Evolutionary conservation across 1,284 basidiomycete genomes (phyloP).

Genomic region (Trametes pubescens): DNA sequence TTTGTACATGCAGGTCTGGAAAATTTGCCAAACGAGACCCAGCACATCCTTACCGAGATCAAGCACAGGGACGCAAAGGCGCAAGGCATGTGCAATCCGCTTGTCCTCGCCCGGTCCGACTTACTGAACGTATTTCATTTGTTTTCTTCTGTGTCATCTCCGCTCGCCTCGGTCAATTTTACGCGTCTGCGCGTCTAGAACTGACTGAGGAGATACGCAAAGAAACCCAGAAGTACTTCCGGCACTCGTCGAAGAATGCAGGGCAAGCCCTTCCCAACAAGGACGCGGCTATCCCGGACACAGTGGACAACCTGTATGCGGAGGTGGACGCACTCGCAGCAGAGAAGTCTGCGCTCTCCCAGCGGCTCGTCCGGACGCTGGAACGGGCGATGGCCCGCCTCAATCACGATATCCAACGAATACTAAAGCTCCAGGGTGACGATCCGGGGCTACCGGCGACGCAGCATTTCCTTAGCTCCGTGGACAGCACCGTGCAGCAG

Average conservation of each 20-base stretch:
- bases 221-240: slow-evolving; percentile 61
- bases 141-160: neutral
- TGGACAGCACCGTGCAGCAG: slow-evolving; percentile 52
- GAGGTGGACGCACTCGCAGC: slow-evolving; percentile 60
- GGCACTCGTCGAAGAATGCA: slow-evolving; percentile 50
- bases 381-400: slow-evolving; percentile 61
- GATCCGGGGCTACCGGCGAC: slow-evolving; percentile 44
- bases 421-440: slow-evolving; percentile 65
- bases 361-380: slow-evolving; percentile 61
- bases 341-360: slow-evolving; percentile 64
- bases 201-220: slow-evolving; percentile 62
- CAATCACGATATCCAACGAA: slow-evolving; percentile 61
- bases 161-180: neutral
- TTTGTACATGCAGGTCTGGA: slow-evolving; percentile 62
- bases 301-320: slow-evolving; percentile 58
- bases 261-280: slow-evolving; percentile 44
- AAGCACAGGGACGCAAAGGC: slow-evolving; percentile 61
- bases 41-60: slow-evolving; percentile 77
- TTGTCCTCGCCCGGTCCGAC: neutral
- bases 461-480: slow-evolving; percentile 38
- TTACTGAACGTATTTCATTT: neutral
- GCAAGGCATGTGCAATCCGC: slow-evolving; percentile 51
- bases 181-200: slow-evolving; percentile 45
- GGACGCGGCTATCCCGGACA: slow-evolving; percentile 53
- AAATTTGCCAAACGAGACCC: slow-evolving; percentile 78